Evolutionary conservation across 2,329 filamentous ascomycete species (phyloP).

Genomic region (Diaporthe ampelina): DNA sequence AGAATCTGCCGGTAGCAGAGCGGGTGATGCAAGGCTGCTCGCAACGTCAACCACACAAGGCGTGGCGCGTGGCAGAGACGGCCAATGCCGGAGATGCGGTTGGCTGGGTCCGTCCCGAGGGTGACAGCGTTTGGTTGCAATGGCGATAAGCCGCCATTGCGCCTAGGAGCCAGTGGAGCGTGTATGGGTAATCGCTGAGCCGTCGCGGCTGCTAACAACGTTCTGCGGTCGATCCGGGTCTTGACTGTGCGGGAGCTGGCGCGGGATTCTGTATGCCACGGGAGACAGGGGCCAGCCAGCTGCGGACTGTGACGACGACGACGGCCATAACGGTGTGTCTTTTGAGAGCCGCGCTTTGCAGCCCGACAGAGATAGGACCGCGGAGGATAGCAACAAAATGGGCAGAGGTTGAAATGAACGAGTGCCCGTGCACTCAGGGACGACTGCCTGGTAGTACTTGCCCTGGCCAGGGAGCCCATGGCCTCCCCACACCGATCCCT

Average conservation of each 20-base stretch:
- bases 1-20: neutral
- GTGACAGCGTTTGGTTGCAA: slow-evolving; percentile 11
- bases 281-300: neutral
- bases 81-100: slow-evolving; percentile 10
- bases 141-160: neutral
- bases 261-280: neutral
- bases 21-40: slow-evolving; percentile 18
- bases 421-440: slow-evolving; percentile 33
- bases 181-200: neutral
- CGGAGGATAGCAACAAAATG: slow-evolving; percentile 22
- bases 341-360: slow-evolving; percentile 23
- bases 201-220: neutral
- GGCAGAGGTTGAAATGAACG: slow-evolving; percentile 30
- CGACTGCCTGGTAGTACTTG: slow-evolving; percentile 15
- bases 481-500: slow-evolving; percentile 20
- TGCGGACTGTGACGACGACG: neutral
- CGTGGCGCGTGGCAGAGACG: slow-evolving; percentile 26
- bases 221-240: neutral
- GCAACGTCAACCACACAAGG: slow-evolving; percentile 24
- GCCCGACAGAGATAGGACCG: slow-evolving; percentile 18
- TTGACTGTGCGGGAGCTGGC: neutral
- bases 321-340: slow-evolving; percentile 2
- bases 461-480: slow-evolving; percentile 25
- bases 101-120: neutral
- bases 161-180: neutral